Evolutionary conservation across 805 yeast genomes (phyloP), one percentile per base, ranked within the genome.

Genomic region (Pichia occidentalis): DNA sequence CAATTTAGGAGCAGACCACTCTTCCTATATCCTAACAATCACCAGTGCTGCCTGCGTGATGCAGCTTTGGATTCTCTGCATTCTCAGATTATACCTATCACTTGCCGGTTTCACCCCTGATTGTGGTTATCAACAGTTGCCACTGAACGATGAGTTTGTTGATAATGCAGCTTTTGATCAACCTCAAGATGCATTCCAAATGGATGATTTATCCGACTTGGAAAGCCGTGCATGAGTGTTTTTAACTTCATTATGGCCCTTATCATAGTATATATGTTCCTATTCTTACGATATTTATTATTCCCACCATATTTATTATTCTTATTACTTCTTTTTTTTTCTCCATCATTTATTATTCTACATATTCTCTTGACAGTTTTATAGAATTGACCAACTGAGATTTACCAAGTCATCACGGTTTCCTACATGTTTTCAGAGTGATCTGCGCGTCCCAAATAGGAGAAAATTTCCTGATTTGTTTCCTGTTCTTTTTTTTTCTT

Each of bases 1-100:
- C 37, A 77, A 76, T 47, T 67, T 84, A 48, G 85, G 86, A 1
- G 81, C 95, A 4, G 95, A 85, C 59, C 92, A 84, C 50, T 77
- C 90, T 34, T 76, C 95, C 0, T 90, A 90, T 58, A 73, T 84
- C 25, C 64, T 90, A 61, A 72, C 80, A 5, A 67, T 82, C 4
- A 60, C 77, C 10, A 74, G 88, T 6, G 84, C 84, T 0, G 88
- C 94, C 1, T 82, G 85, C 50, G 47, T 85, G 46, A 66, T 85
- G 3, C 76, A 70, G 50, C 60, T 86, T 27, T 80, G 86, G 82
- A 63, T 81, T 39, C 55, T 82, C 26, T 47, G 72, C n/a, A 54
- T 83, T 32, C 39, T 85, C 18, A 73, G 72, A 33, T 61, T 80
- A 3, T 86, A 83, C 56, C 57, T 79, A 43, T 57, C 53, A 34